Evolutionary conservation across 1,284 basidiomycete species (phyloP).

Genomic region (Caloboletus inedulis): DNA sequence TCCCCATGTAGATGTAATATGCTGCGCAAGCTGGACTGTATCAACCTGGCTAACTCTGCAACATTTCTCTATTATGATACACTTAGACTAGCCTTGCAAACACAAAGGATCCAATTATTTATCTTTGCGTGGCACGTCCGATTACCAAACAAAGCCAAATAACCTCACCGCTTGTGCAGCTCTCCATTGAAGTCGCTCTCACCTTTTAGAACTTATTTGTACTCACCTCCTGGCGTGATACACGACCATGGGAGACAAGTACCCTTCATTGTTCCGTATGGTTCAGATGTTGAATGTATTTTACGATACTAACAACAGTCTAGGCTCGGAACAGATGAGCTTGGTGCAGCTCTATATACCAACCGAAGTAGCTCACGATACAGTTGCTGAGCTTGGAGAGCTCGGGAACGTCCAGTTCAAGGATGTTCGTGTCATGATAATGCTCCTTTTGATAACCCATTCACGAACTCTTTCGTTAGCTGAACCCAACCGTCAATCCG

Average conservation of each 20-base stretch:
- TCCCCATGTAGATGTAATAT: not conserved
- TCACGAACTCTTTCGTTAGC: constrained; percentile 43
- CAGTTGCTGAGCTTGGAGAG: constrained; percentile 93
- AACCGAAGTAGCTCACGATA: constrained; percentile 95
- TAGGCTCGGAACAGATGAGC: constrained; percentile 96
- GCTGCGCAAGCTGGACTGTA: not conserved
- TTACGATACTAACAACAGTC: constrained; percentile 6
- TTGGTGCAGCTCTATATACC: constrained; percentile 98
- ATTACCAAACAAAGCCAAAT: constrained; percentile 28
- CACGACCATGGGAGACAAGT: constrained; percentile 62
- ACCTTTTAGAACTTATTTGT: constrained; percentile 1
- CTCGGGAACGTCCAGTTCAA: constrained; percentile 97
- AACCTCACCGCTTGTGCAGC: not conserved
- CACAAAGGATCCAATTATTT: not conserved
- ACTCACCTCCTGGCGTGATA: constrained; percentile 1
- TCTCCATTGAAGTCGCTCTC: not conserved
- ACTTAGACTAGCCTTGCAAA: not conserved
- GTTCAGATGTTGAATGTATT: not conserved
- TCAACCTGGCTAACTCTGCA: not conserved
- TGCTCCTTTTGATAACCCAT: not conserved
- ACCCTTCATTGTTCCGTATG: constrained; percentile 83
- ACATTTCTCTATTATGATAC: not conserved
- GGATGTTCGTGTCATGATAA: constrained; percentile 61
- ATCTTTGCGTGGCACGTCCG: not conserved
- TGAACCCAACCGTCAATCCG: constrained; percentile 93